Evolutionary conservation across 345 rosid species (phyloP), one percentile per base, ranked within the genome.

Genomic region (Hypericum androsaemum): DNA sequence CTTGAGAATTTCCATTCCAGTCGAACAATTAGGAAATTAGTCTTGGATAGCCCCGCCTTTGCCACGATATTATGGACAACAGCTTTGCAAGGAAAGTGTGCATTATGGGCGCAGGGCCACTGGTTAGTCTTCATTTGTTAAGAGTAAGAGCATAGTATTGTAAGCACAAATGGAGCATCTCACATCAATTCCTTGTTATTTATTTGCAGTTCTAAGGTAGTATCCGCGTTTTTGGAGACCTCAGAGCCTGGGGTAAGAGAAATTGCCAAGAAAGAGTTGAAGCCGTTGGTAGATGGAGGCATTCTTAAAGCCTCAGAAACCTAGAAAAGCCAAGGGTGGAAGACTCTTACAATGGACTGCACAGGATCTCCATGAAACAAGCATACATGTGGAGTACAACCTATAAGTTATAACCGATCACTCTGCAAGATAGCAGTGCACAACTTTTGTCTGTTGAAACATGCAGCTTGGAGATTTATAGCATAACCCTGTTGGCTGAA

Each of bases 1-100:
- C 79, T 87, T 13, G 94, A 84, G 68, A 77, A 82, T 71, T 84
- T 84, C 67, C 94, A 90, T 62, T 82, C 95, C 35, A 84, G 83
- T 64, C 77, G 95, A 46, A 78, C 81, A 37, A 76, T 87, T 65
- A 79, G 95, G 70, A 87, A 84, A 69, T 76, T 84, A 50, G 59
- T 87, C 54, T 48, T 90, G 59, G 83, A 81, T 28, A 66, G 81
- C 73, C 76, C 98, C 16, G 39, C 62, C 13, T 82, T 90, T 56
- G 95, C 95, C 11, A 47, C 72, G 54, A 75, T 71, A 14, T 76
- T 90, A 43, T 90, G 82, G 86, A 69, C 70, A 66, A 77, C 76
- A 53, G 92, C 95, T 15, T 68, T 90, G 75, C 63, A 71, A 64
- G 90, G 89, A 64, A 82, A 80, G 15, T 76, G 80, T 58, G 52